phyloP scores from a whole-genome alignment of 495 filamentous ascomycete species.

The Neurospora pannonica region DNA sequence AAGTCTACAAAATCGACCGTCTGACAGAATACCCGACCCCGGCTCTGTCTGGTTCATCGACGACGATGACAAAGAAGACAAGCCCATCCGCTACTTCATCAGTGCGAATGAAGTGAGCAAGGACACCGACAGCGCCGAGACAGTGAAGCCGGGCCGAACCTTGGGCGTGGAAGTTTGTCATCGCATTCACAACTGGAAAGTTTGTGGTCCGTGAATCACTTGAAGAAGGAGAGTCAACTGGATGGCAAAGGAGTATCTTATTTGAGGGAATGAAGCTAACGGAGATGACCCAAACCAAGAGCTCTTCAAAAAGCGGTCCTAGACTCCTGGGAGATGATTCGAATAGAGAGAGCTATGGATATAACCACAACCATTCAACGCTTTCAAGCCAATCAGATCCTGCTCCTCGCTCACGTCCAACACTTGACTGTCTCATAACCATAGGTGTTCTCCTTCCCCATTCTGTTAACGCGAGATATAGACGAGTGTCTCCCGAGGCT shows the following conservation, averaged over 20 bases:
- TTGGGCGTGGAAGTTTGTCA: not conserved
- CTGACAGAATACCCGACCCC: not conserved
- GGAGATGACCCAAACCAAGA: not conserved
- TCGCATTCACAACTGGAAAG: not conserved
- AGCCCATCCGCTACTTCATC: not conserved
- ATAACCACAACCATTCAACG: too few species aligned
- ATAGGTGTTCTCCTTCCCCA: too few species aligned
- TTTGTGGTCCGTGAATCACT: not conserved
- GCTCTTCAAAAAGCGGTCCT: not conserved
- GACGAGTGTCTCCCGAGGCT: not conserved
- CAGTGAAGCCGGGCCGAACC: not conserved
- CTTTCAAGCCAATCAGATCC: too few species aligned
- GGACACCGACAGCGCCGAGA: not conserved
- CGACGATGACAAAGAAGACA: not conserved
- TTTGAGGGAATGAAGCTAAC: not conserved
- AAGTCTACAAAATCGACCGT: too few species aligned
- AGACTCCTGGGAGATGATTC: not conserved
- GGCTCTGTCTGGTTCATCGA: not conserved
- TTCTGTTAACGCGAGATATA: not conserved
- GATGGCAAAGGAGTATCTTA: not conserved
- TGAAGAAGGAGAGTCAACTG: not conserved
- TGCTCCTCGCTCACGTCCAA: too few species aligned
- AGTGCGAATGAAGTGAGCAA: not conserved
- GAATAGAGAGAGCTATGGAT: not conserved
- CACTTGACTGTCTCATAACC: too few species aligned